Conservation (phyloP, 805 yeast species). For the Phaffomyces thermotolerans region DNA sequence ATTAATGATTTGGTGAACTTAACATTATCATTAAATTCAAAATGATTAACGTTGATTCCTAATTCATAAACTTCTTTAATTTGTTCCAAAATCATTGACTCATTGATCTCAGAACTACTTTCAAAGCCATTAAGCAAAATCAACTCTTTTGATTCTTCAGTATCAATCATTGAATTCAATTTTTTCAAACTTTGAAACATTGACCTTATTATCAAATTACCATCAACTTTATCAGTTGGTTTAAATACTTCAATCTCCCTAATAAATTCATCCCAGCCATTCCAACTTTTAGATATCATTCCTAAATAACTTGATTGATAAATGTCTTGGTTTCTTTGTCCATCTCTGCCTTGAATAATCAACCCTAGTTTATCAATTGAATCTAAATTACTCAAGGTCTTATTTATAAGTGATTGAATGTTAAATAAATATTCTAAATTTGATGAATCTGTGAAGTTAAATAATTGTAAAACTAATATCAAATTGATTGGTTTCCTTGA, state of each 20-base stretch:
- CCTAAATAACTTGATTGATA: constrained; percentile 40
- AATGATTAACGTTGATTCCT: constrained; percentile 2
- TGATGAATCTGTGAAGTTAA: constrained; percentile 23
- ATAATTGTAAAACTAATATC: constrained; percentile 35
- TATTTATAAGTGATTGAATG: constrained; percentile 23
- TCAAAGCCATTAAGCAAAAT: constrained; percentile 4
- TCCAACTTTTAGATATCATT: constrained; percentile 37
- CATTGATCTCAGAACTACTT: background rate
- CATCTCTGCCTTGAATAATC: constrained; percentile 41
- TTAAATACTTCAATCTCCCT: constrained; percentile 27
- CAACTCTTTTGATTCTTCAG: constrained; percentile 4
- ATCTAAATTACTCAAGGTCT: constrained; percentile 25
- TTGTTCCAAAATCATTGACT: no score
- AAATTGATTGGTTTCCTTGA: constrained; percentile 34
- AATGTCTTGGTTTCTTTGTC: constrained; percentile 27
- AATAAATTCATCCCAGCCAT: constrained; percentile 41
- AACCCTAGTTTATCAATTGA: constrained; percentile 39
- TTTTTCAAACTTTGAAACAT: constrained; percentile 1
- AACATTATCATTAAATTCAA: background rate
- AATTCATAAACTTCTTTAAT: background rate
- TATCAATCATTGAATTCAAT: constrained; percentile 8
- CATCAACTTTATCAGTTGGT: constrained; percentile 4
- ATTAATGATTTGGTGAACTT: constrained; percentile 1
- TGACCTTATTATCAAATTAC: background rate
- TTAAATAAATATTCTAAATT: constrained; percentile 25